Conservation (phyloP, 75 land plant genomes). For the Cupressus sempervirens region DNA sequence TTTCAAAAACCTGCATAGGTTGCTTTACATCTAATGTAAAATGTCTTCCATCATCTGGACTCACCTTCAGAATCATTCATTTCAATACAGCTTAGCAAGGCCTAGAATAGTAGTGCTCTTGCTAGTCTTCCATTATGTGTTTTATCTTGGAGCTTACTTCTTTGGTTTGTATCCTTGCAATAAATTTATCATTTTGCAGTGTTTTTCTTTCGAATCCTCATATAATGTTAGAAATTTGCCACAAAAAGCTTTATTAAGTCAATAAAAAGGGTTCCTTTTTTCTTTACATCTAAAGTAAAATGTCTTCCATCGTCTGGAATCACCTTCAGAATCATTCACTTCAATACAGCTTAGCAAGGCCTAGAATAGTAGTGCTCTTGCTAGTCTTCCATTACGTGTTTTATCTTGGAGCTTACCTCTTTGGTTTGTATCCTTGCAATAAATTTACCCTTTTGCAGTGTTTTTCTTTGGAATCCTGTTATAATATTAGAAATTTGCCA, state of each 20-base stretch:
- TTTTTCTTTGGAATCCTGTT: not conserved
- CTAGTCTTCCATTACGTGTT: not conserved
- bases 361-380: not conserved
- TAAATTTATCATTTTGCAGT: not conserved
- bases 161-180: not conserved
- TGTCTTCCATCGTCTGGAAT: not conserved
- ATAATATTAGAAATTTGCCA: not conserved
- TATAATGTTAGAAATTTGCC: not conserved
- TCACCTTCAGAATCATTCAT: not conserved
- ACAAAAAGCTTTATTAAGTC: not conserved
- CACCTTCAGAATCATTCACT: not conserved
- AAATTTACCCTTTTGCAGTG: not conserved
- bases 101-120: not conserved
- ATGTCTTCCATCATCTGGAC: not conserved
- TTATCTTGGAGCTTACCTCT: not conserved
- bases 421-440: not conserved
- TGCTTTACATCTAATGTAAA: not conserved
- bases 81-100: not conserved
- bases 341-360: not conserved
- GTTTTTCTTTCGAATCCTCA: not conserved
- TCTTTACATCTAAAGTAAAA: not conserved
- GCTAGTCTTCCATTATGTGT: slow-evolving; percentile 2
- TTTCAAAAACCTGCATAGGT: not conserved
- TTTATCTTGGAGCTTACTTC: not conserved
- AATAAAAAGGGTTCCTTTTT: not conserved